Base-by-base conservation (phyloP, 805 yeast species). In the Nakazawaea populi region DNA sequence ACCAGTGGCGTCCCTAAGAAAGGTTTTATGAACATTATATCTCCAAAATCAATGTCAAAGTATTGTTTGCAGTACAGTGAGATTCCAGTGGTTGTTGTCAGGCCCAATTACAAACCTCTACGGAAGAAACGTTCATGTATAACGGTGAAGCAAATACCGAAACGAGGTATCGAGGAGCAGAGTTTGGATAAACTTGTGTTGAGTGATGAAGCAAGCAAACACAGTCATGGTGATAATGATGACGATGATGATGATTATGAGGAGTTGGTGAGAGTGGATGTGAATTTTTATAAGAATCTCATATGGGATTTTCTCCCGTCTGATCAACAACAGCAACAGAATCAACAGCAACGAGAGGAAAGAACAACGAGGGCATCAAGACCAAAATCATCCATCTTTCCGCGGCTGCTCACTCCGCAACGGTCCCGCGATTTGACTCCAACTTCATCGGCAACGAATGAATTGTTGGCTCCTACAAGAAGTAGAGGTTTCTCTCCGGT, bases 11-110 rank as follows among this genome's bases (percentile, higher is more conserved):
- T 68, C 37, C 56, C 64, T 3, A 63, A 67, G 47, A 67, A 72
- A 14, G 74, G 75, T 0, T 65, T 75, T 49, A 71, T 63, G 42
- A 71, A 70, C 8, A 54, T 74, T 44, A 59, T 60, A 14, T 56
- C 65, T 6, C 74, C 78, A 0, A 74, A 76, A 37, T 70, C 77
- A 1, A 64, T 76, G 60, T 73, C 78, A 4, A 76, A 76, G 53
- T 71, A 72, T 54, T 76, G 75, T 56, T 58, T 76, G n/a, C 75
- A 73, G 52, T 71, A 69, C 49, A 71, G 77, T 6, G 68, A 68
- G 1, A 66, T 76, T 6, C 80, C 80, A 0, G 77, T 74, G 1
- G 62, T 73, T 38, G 74, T 75, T 4, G 74, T 75, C 32, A 69
- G 71, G 35, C 76, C 76, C 9, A 55, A 58, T 31, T 66, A 65